Conservation (phyloP, 352 stramenopile species). For the Pythium phragmitis region DNA sequence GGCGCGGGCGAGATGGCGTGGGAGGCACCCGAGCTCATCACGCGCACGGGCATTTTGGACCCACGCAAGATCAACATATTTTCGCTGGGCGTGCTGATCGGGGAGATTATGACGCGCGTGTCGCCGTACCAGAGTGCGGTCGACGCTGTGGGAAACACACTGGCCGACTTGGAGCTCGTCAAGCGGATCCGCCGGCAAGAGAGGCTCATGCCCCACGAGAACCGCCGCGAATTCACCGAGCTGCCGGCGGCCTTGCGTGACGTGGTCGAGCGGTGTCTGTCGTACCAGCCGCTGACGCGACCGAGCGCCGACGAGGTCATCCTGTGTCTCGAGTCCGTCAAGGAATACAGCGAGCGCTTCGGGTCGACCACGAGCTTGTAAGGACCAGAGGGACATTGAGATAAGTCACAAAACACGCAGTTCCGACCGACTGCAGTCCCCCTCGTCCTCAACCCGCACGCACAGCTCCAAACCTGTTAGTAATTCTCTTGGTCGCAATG, state of each 20-base stretch:
- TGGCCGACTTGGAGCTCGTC: conserved; percentile 21
- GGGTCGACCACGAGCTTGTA: conserved; percentile 23
- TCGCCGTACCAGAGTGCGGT: conserved; percentile 28
- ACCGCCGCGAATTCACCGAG: conserved; percentile 25
- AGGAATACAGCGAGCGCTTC: conserved; percentile 24
- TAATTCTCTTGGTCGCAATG: not conserved
- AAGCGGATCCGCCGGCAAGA: conserved; percentile 24
- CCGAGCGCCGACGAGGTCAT: conserved; percentile 25
- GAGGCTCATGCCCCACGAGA: conserved; percentile 26
- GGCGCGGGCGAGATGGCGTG: conserved; percentile 26
- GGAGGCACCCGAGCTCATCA: conserved; percentile 30
- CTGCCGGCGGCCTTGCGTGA: conserved; percentile 21
- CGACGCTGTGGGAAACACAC: conserved; percentile 25
- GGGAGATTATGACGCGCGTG: conserved; percentile 31
- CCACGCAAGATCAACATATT: conserved; percentile 33
- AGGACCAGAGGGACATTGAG: not conserved
- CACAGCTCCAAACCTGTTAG: not conserved
- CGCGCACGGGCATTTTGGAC: conserved; percentile 16
- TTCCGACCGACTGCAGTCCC: not conserved
- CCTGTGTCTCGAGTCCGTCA: conserved; percentile 20
- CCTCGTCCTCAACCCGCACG: not conserved
- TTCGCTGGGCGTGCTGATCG: conserved; percentile 30
- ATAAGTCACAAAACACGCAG: not conserved
- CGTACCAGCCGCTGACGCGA: conserved; percentile 22
- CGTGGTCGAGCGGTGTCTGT: conserved; percentile 26